These are phyloP conservation scores for Eimeria maxima DNA, from an alignment of 169 alveolate genomes.

Conservation along the genomic window DNA sequence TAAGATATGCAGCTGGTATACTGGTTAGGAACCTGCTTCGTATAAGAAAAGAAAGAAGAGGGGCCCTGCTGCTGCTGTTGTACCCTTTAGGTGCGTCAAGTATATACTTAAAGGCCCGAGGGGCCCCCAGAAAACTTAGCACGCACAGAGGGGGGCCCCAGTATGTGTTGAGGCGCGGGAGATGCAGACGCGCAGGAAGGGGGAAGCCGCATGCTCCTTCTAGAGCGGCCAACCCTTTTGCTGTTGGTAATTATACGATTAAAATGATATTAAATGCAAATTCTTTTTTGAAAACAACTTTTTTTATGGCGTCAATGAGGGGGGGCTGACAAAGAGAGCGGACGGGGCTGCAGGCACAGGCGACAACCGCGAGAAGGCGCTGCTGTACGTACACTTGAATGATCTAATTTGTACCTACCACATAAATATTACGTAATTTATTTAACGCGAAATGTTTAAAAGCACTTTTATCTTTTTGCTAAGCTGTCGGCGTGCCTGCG, in stretches of 20 bases:
- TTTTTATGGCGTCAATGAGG: neutral
- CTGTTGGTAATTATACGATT: too few relatives aligned
- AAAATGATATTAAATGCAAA: neutral
- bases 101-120: neutral
- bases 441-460: neutral
- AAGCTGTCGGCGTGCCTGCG: neutral
- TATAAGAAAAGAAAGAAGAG: neutral
- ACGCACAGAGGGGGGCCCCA: constrained; percentile 9
- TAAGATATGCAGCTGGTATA: neutral
- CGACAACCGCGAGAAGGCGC: neutral
- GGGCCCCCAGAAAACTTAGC: constrained; percentile 35
- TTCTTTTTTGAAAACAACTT: neutral
- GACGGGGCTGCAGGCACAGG: constrained; percentile 51
- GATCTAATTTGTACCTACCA: too few relatives aligned
- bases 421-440: too few relatives aligned
- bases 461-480: neutral
- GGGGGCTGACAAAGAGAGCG: constrained; percentile 34
- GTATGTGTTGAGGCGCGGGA: neutral
- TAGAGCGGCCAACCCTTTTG: neutral
- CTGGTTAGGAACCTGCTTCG: neutral
- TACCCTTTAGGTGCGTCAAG: neutral
- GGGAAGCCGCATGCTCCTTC: neutral
- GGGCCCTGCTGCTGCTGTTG: neutral
- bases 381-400: neutral
- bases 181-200: too few relatives aligned